Base-by-base conservation (phyloP, 1,284 basidiomycete genomes). In the Ceratobasidium sp. region DNA sequence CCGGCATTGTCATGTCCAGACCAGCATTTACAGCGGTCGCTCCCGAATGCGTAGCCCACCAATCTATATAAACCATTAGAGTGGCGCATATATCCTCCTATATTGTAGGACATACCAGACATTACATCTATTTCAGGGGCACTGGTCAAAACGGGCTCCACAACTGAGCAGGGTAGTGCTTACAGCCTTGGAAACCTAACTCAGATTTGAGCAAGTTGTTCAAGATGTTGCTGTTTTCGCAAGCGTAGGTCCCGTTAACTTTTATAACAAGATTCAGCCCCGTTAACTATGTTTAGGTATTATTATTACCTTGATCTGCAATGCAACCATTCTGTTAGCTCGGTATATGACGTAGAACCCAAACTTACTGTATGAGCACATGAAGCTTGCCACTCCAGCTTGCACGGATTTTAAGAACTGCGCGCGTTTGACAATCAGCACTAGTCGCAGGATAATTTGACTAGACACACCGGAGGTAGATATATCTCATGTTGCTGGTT, bases 151-250 rank as follows among this genome's bases (percentile, higher is more conserved):
- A 44, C 29, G 1, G 50, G 19, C 29, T 11, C 8, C 44, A 3
- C 36, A 29, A 22, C 24, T 19, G 17, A 24, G 5, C 27, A 15
- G 1, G 27, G 1, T 22, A 22, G 15, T 36, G 44, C 69, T 73
- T 51, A 81, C 82, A 85, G 47, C 87, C 87, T 74, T 86, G 83
- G 81, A 87, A 87, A 51, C 82, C 80, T 27, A 87, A 88, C 83
- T 96, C 93, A 24, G 85, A 84, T 83, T 96, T 96, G 75, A 96
- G 85, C 24, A 76, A 19, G 1, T 75, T 51, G 36, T 93, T 93
- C 75, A 93, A 81, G 5, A 86, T 86, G 79, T 89, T 86, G 75
- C 87, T 85, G 79, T 93, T 93, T 79, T 92, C 89, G 78, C 91
- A 93, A 0, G 90, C 86, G 78, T 84, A 92, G 0, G 87, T 89